phyloP scores from a whole-genome alignment of 176 grass and related monocot genomes.

The Zizania latifolia region DNA sequence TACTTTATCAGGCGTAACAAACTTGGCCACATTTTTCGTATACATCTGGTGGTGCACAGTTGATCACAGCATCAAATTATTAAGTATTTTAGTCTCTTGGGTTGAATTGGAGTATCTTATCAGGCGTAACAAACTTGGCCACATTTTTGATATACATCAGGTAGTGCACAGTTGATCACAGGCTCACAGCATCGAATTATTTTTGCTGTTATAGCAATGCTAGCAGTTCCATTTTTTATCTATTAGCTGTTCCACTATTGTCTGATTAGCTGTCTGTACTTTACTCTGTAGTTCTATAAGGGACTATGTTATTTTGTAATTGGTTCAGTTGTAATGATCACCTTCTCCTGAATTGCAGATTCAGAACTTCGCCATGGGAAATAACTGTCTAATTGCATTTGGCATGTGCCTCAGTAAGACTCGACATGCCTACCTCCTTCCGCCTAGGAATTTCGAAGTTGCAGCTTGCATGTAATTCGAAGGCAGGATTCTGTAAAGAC shows the following conservation, averaged over 20 bases:
- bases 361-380: slow-evolving; percentile 23
- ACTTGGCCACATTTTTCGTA: neutral
- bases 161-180: neutral
- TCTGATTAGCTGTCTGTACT: neutral
- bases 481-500: slow-evolving; percentile 1
- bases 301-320: neutral
- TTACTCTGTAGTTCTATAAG: neutral
- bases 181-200: neutral
- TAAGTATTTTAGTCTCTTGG: too few relatives aligned
- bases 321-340: slow-evolving; percentile 10
- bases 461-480: slow-evolving; percentile 20
- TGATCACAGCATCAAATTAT: neutral
- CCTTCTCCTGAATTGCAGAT: slow-evolving; percentile 39
- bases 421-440: slow-evolving; percentile 31
- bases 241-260: neutral
- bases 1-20: neutral
- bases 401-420: slow-evolving; percentile 28
- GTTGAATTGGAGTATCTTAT: neutral
- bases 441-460: slow-evolving; percentile 23
- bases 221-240: neutral
- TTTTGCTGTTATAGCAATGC: neutral
- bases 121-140: neutral
- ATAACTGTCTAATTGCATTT: slow-evolving; percentile 42
- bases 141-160: slow-evolving; percentile 6
- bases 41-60: neutral